Evolutionary conservation across 805 yeast species (phyloP).

Genomic region (Metschnikowia amazonensis): DNA sequence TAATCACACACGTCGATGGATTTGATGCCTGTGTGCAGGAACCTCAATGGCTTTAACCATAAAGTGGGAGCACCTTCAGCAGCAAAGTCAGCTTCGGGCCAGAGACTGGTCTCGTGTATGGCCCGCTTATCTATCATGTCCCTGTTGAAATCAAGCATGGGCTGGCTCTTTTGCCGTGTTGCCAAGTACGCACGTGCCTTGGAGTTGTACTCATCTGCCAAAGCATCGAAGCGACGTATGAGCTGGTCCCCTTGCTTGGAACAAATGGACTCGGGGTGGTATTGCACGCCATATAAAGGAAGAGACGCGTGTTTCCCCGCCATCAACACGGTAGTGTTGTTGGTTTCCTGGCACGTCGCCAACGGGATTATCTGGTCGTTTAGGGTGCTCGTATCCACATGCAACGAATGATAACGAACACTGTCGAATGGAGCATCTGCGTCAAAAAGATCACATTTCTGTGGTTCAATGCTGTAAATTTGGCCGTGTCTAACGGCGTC

Average conservation of each 20-base stretch:
- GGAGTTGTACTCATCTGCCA: constrained; percentile 39
- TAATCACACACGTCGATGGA: constrained; percentile 54
- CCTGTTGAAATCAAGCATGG: constrained; percentile 3
- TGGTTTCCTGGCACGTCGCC: constrained; percentile 48
- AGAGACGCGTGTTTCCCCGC: constrained; percentile 58
- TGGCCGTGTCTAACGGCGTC: constrained; percentile 80
- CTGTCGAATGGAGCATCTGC: constrained; percentile 44
- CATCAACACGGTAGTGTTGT: constrained; percentile 51
- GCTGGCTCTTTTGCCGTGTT: constrained; percentile 1
- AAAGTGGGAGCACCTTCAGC: constrained; percentile 3
- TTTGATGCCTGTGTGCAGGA: constrained; percentile 12
- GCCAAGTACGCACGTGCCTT: constrained; percentile 16
- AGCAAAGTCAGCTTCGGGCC: constrained; percentile 11
- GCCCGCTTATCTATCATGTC: constrained; percentile 13
- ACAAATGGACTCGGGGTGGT: constrained; percentile 94
- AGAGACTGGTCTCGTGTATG: constrained; percentile 21
- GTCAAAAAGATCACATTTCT: constrained; percentile 32
- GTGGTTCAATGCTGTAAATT: constrained; percentile 49
- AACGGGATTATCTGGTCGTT: constrained; percentile 47
- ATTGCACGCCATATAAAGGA: constrained; percentile 93
- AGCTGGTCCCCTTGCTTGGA: constrained; percentile 62
- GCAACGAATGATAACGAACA: constrained; percentile 87
- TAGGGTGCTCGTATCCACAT: constrained; percentile 36
- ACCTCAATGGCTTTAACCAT: constrained; percentile 4
- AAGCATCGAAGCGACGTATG: constrained; percentile 57